Base-by-base conservation (phyloP, 805 yeast species). In the Pichia occidentalis region DNA sequence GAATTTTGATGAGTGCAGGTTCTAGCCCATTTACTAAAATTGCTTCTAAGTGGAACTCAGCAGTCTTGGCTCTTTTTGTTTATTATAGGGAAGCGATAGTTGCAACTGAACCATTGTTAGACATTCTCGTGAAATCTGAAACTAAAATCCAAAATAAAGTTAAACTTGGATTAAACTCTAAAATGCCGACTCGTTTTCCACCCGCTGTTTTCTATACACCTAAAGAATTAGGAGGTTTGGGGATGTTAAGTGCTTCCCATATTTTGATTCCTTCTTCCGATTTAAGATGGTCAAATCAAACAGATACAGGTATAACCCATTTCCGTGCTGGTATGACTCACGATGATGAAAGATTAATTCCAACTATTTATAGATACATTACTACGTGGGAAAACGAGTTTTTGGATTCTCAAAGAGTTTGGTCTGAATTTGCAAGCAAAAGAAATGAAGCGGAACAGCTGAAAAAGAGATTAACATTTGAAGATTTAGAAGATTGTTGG, bases 151-250 rank as follows among this genome's bases (percentile, higher is more conserved):
- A 92, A 61, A 92, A 88, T 38, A 71, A 95, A 47, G 95, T 92
- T 14, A 92, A 92, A 56, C 73, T 90, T 64, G 98, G 98, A 0
- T 68, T 92, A 44, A 92, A 92, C 52, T 90, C 97, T 11, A 92
- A 92, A 60, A 92, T 92, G 99, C 99, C 99, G 1, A 80, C 96
- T 0, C 70, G 99, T 39, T 92, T 92, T 63, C 99, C 99, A 3
- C 99, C 98, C 0, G 97, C 97, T 3, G 98, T 92, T 0, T 92
- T 92, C 53, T 92, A 92, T 56, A 87, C 98, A 0, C 98, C 98
- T 0, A 90, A 88, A 50, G 99, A 92, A 57, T 64, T 92, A 3
- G 98, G 99, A 35, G 99, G 99, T 30, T 64, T 92, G 30, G 99
- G 98, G 19, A 92, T 92, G 98, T 65, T 92, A 19, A 85, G 95